phyloP scores from a whole-genome alignment of 768 basidiomycete species.

The Coprinopsis marcescibilis region DNA sequence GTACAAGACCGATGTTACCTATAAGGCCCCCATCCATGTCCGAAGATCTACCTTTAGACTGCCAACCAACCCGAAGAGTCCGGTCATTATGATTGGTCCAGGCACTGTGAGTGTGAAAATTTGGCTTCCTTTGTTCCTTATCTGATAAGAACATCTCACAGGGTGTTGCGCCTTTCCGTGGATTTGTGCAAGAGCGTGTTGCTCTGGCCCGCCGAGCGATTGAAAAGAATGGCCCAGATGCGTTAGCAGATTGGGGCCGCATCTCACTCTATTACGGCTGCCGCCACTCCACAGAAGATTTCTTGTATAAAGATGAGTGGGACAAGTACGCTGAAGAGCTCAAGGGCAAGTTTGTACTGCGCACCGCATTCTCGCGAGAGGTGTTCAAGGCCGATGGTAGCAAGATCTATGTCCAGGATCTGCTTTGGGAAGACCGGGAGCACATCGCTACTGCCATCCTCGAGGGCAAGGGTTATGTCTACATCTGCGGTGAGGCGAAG shows the following conservation, averaged over 20 bases:
- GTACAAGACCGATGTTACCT: slow-evolving; percentile 64
- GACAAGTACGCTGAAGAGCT: slow-evolving; percentile 80
- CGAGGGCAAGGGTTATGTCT: slow-evolving; percentile 94
- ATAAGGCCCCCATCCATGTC: slow-evolving; percentile 90
- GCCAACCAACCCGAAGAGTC: slow-evolving; percentile 96
- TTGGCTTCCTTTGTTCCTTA: slow-evolving; percentile 1
- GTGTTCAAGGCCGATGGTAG: slow-evolving; percentile 84
- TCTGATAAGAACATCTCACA: slow-evolving; percentile 26
- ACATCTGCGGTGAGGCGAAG: slow-evolving; percentile 96
- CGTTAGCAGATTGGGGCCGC: slow-evolving; percentile 90
- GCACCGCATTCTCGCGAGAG: slow-evolving; percentile 87
- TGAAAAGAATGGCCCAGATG: slow-evolving; percentile 93
- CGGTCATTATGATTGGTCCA: slow-evolving; percentile 98
- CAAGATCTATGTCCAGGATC: slow-evolving; percentile 99
- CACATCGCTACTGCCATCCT: slow-evolving; percentile 84
- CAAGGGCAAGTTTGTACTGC: slow-evolving; percentile 86
- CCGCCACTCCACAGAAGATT: slow-evolving; percentile 84
- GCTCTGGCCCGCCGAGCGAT: slow-evolving; percentile 91
- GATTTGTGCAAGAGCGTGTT: slow-evolving; percentile 96
- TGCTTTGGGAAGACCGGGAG: slow-evolving; percentile 83
- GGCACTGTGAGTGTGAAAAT: slow-evolving; percentile 70
- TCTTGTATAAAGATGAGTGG: slow-evolving; percentile 95
- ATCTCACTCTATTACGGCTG: slow-evolving; percentile 97
- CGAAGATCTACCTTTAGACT: slow-evolving; percentile 94
- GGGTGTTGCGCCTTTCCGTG: slow-evolving; percentile 99